These are phyloP conservation scores for Aspergillus egyptiacus DNA, from an alignment of 495 filamentous ascomycete species.

Conservation along the genomic window DNA sequence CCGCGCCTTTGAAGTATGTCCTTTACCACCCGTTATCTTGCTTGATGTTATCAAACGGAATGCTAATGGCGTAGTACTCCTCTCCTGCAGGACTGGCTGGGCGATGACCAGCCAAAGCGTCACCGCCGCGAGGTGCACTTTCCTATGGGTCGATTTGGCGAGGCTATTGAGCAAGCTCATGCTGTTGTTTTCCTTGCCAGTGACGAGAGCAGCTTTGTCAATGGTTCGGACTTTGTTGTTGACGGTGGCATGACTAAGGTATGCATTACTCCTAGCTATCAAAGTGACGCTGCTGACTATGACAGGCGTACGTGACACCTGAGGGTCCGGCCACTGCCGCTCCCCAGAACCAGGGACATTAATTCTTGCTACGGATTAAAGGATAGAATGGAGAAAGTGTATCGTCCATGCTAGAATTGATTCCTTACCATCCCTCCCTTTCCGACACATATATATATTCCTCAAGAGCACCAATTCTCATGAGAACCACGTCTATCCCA, in stretches of 20 bases:
- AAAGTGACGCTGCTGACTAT: background rate
- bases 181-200: slow-evolving; percentile 91
- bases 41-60: background rate
- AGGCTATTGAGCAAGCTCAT: slow-evolving; percentile 91
- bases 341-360: slow-evolving; percentile 3
- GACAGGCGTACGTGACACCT: slow-evolving; percentile 8
- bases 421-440: background rate
- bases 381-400: background rate
- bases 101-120: slow-evolving; percentile 80
- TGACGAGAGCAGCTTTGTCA: slow-evolving; percentile 69
- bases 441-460: background rate
- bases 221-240: slow-evolving; percentile 7
- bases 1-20: slow-evolving; percentile 77
- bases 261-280: background rate
- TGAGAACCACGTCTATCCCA: slow-evolving; percentile 39
- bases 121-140: slow-evolving; percentile 88
- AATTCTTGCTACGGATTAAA: background rate
- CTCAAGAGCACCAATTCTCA: slow-evolving; percentile 20
- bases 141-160: slow-evolving; percentile 89
- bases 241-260: slow-evolving; percentile 9
- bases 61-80: slow-evolving; percentile 47
- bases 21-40: background rate
- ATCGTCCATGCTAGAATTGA: background rate
- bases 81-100: slow-evolving; percentile 92
- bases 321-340: slow-evolving; percentile 2